Percentiles rank a stretch among this genome's conserved stretches.
Evolutionary conservation across 306 rosid genomes (phyloP).

Genomic region (Dalbergia cochinchinensis): DNA sequence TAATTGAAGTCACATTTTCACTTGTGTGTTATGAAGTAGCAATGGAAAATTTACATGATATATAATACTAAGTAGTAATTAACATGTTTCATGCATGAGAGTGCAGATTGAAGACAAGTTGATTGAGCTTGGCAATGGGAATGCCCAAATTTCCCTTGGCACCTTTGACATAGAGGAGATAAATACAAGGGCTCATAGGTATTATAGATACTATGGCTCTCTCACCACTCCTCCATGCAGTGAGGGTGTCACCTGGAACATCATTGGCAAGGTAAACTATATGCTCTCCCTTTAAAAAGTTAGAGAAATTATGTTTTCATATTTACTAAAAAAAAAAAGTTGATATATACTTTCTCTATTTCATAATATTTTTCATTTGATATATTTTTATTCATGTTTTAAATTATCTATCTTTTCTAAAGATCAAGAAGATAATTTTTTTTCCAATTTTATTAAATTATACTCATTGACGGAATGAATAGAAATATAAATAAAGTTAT

Average conservation of each 20-base stretch:
- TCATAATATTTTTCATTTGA: too few relatives aligned
- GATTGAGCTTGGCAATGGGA: conserved; percentile 52
- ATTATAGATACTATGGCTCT: conserved; percentile 80
- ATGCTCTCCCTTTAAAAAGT: not conserved
- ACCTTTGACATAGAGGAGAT: conserved; percentile 49
- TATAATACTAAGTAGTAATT: not conserved
- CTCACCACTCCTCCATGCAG: conserved; percentile 90
- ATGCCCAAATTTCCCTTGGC: conserved; percentile 60
- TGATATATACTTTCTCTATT: too few relatives aligned
- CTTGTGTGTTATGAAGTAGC: not conserved
- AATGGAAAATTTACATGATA: not conserved
- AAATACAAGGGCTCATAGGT: conserved; percentile 52
- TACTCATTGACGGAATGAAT: too few relatives aligned
- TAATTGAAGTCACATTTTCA: not conserved
- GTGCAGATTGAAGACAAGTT: conserved; percentile 65
- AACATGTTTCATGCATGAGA: not conserved
- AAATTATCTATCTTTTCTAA: not conserved
- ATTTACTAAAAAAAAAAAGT: too few relatives aligned
- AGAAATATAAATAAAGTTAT: too few relatives aligned
- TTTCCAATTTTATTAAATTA: not conserved
- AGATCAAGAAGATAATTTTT: too few relatives aligned
- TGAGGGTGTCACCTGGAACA: conserved; percentile 74
- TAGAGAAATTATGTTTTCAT: not conserved
- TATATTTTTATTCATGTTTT: not conserved
- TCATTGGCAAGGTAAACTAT: conserved; percentile 71